These are phyloP conservation scores for Lasiodiplodia sp. DNA, from an alignment of 2,329 filamentous ascomycete species.

Conservation along the genomic window DNA sequence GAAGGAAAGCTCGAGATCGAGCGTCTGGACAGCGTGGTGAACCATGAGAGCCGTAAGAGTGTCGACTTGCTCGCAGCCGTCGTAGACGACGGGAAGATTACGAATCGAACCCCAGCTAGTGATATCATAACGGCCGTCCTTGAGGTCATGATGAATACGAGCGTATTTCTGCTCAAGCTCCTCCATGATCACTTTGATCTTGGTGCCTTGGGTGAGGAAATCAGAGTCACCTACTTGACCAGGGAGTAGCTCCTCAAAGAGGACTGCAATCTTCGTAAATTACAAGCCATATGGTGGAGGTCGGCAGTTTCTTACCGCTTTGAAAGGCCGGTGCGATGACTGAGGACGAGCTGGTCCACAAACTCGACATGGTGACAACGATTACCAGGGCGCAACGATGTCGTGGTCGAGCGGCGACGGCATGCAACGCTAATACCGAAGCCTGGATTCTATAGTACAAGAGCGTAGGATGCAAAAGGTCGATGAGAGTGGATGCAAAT, in stretches of 20 bases:
- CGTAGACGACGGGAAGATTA: background rate
- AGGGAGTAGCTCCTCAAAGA: background rate
- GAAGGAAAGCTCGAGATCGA: background rate
- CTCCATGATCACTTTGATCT: background rate
- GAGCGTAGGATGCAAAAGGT: no score
- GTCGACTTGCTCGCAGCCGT: background rate
- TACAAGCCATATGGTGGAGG: background rate
- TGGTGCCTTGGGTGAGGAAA: background rate
- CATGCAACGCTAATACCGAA: background rate
- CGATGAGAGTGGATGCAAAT: background rate
- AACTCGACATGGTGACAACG: background rate
- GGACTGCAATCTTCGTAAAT: background rate
- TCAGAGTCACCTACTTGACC: background rate
- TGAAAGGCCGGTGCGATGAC: background rate
- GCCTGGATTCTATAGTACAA: background rate
- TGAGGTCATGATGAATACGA: background rate
- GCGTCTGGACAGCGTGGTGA: background rate
- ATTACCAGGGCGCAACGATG: background rate
- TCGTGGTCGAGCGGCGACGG: no score
- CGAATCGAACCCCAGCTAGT: background rate
- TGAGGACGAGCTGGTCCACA: background rate
- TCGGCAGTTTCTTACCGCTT: background rate
- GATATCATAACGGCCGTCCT: background rate
- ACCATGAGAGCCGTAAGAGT: background rate
- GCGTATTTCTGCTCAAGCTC: background rate